phyloP scores from a whole-genome alignment of 164 flowering plant species.

The Euptelea pleiosperma region DNA sequence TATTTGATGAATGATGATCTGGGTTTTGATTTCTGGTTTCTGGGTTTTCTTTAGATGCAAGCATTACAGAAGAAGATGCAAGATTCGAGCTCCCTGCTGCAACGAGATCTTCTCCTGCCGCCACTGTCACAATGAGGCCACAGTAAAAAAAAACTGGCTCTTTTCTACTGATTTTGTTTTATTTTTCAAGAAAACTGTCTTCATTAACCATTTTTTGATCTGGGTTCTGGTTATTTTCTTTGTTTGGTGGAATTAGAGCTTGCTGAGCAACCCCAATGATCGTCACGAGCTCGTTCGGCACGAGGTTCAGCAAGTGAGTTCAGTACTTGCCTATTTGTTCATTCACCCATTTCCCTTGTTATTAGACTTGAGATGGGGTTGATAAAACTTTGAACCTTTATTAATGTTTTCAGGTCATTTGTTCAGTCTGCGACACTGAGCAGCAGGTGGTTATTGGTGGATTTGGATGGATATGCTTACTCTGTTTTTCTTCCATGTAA shows the following conservation, averaged over 20 bases:
- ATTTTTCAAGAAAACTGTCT: too few relatives aligned
- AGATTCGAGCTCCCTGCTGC: constrained; percentile 89
- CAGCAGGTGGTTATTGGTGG: constrained; percentile 46
- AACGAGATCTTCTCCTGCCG: constrained; percentile 81
- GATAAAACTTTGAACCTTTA: neutral
- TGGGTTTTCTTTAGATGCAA: constrained; percentile 43
- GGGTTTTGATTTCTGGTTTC: constrained; percentile 4
- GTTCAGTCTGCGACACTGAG: constrained; percentile 70
- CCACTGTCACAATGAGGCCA: constrained; percentile 90
- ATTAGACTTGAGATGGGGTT: too few relatives aligned
- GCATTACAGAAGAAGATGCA: constrained; percentile 91
- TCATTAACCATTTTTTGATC: neutral
- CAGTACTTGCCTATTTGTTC: neutral
- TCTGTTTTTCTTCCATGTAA: constrained; percentile 1
- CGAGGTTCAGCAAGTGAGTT: constrained; percentile 71
- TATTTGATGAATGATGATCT: constrained; percentile 1
- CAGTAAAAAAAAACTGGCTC: constrained; percentile 37
- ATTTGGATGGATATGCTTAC: neutral
- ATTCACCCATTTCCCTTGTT: too few relatives aligned
- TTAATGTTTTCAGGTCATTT: constrained; percentile 49
- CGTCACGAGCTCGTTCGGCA: constrained; percentile 74
- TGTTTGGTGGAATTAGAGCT: constrained; percentile 34
- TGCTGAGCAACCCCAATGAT: constrained; percentile 47
- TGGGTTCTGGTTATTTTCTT: neutral
- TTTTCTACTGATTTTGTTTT: neutral